Evolutionary conservation across 768 basidiomycete species (phyloP).

Genomic region (Naganishia friedmannii): DNA sequence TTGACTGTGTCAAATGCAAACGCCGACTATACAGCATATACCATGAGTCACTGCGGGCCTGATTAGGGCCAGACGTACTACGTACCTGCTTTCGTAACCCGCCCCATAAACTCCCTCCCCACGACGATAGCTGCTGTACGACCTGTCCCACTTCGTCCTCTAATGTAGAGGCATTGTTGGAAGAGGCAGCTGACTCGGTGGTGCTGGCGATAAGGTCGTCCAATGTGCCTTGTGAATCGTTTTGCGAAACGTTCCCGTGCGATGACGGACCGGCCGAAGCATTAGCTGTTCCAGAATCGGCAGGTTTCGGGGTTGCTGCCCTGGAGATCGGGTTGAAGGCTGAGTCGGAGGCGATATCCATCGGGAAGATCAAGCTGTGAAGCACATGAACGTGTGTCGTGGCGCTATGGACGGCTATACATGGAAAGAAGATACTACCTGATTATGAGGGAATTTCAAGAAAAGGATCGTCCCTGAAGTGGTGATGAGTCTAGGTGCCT

Average conservation of each 20-base stretch:
- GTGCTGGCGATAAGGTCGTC: background rate
- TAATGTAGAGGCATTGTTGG: constrained; percentile 46
- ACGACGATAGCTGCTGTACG: constrained; percentile 66
- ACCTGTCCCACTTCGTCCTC: constrained; percentile 88
- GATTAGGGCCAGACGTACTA: background rate
- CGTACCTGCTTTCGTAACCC: constrained; percentile 82
- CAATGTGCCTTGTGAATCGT: background rate
- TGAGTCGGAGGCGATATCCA: constrained; percentile 18
- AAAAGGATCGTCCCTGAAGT: background rate
- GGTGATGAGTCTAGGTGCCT: background rate
- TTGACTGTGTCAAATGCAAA: constrained; percentile 41
- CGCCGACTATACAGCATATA: constrained; percentile 35
- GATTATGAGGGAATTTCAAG: background rate
- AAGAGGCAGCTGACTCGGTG: background rate
- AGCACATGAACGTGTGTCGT: background rate
- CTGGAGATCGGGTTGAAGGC: constrained; percentile 9
- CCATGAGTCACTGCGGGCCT: background rate
- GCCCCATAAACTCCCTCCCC: constrained; percentile 74
- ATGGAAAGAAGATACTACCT: no score
- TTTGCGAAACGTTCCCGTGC: background rate
- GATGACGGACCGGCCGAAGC: constrained; percentile 3
- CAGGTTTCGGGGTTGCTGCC: background rate
- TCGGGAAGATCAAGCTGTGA: background rate
- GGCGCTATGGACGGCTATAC: no score
- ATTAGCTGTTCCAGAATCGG: background rate